Evolutionary conservation across 1,284 basidiomycete genomes (phyloP), one percentile per base, ranked within the genome.

Genomic region (Waitea zeae): DNA sequence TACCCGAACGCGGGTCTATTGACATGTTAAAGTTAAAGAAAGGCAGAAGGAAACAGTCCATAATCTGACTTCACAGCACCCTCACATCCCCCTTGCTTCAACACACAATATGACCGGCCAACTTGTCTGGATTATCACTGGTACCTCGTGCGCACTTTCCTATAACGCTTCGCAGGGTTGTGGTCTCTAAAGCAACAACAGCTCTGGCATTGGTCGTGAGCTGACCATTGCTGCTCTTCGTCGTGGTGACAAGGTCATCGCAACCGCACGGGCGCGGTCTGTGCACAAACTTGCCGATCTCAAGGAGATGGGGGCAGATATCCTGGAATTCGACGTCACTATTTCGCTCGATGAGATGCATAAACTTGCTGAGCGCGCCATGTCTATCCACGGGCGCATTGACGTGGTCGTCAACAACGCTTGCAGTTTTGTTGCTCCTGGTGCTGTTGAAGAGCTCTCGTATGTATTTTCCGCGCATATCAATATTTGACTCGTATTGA

Each of bases 221-320:
- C 20, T 42, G n/a, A 28, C 35, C 12, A 18, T 33, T 12, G 39
- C 30, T 3, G 38, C 41, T 4, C 38, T 43, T 14, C 13, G 14
- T 4, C 37, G 37, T n/a, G 42, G 41, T 22, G 39, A 40, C 24
- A 37, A 36, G 24, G 38, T 42, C 33, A 36, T 43, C 27, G 42
- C 39, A 22, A 40, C 38, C 4, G 35, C 42, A 14, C 41, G 42
- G 12, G 33, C 26, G 5, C 32, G 31, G 9, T 36, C 36, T 11
- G 19, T 37, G 13, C 7, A 15, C 6, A 19, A 24, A 17, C 19
- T 42, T 20, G 34, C 34, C 14, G 26, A 9, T 15, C 32, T 44
- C 17, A 37, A 36, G 12, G 33, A 35, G 15, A 19, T 29, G 5
- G 42, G 42, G 12, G 42, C 42, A 2, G 34, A 36, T 31, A 31